A percentile compares a stretch with the other conserved stretches of the same genome.
phyloP scores from a whole-genome alignment of 2,329 filamentous ascomycete genomes.

The Exophiala aquamarina region DNA sequence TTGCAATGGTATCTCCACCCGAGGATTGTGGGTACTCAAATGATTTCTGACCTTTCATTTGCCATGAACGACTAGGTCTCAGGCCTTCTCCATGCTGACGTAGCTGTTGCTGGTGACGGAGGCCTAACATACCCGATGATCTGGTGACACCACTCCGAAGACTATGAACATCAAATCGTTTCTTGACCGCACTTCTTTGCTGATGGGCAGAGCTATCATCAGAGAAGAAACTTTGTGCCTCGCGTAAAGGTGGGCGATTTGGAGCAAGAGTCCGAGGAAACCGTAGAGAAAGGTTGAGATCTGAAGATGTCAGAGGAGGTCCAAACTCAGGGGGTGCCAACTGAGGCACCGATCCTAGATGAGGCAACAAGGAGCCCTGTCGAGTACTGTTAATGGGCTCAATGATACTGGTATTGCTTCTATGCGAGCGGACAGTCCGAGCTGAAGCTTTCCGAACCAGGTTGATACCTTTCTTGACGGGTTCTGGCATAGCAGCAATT shows the following conservation, averaged over 20 bases:
- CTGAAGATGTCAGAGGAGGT: conserved; percentile 21
- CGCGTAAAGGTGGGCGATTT: conserved; percentile 27
- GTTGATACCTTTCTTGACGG: conserved; percentile 21
- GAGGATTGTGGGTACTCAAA: conserved; percentile 13
- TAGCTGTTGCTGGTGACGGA: conserved; percentile 8
- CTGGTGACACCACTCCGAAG: conserved; percentile 19
- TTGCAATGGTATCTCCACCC: conserved; percentile 19
- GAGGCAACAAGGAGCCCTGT: conserved; percentile 12
- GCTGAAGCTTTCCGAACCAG: conserved; percentile 25
- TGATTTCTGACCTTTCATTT: conserved; percentile 16
- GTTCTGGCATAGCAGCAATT: conserved; percentile 23
- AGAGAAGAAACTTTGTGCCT: conserved; percentile 38
- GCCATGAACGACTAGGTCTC: conserved; percentile 10
- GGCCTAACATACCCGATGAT: conserved; percentile 15
- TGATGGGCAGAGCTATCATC: conserved; percentile 36
- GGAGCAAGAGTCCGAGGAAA: conserved; percentile 13
- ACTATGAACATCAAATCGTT: conserved; percentile 22
- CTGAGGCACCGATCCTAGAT: conserved; percentile 20
- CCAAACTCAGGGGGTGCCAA: conserved; percentile 25
- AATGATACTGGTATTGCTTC: conserved; percentile 26
- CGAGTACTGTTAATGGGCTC: conserved; percentile 27
- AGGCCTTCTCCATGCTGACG: not conserved
- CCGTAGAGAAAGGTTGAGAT: conserved; percentile 28
- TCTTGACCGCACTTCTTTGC: conserved; percentile 5
- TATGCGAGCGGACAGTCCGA: conserved; percentile 19